Evolutionary conservation across 2,329 filamentous ascomycete species (phyloP).

Genomic region (Aureobasidium leucospermi): DNA sequence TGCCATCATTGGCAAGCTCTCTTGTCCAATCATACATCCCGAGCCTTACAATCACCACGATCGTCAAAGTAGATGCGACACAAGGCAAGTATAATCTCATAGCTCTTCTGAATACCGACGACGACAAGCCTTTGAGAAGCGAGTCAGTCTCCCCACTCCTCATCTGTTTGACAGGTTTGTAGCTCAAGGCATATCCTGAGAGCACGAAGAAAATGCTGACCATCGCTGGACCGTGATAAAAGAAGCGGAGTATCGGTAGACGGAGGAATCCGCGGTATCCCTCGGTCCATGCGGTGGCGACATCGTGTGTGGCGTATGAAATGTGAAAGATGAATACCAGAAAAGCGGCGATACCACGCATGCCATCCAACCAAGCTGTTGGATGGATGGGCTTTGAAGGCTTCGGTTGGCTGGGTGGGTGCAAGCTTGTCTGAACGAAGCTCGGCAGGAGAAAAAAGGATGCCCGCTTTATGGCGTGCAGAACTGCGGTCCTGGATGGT

Average conservation of each 20-base stretch:
- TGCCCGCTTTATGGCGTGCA: neutral
- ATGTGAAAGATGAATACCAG: constrained; percentile 20
- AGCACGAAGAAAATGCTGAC: constrained; percentile 58
- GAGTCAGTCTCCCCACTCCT: constrained; percentile 21
- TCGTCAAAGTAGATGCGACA: constrained; percentile 17
- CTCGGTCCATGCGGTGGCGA: constrained; percentile 11
- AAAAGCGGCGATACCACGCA: constrained; percentile 19
- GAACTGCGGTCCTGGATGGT: neutral
- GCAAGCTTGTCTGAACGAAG: neutral
- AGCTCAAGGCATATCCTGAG: constrained; percentile 53
- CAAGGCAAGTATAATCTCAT: constrained; percentile 19
- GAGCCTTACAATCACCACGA: constrained; percentile 4
- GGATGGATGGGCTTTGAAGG: neutral
- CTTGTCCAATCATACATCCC: constrained; percentile 15
- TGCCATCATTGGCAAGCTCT: constrained; percentile 13
- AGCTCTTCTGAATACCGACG: constrained; percentile 19
- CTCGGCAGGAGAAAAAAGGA: neutral
- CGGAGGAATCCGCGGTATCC: constrained; percentile 28
- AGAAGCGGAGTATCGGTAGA: constrained; percentile 47
- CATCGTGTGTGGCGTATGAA: neutral
- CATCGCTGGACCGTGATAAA: constrained; percentile 48
- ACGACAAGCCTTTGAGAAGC: constrained; percentile 18
- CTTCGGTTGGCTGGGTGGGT: too few species aligned
- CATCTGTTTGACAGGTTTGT: constrained; percentile 26
- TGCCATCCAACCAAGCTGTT: constrained; percentile 19